Evolutionary conservation across 192 early-diverging fungal species (phyloP), one percentile per base, ranked within the genome.

Genomic region (Coemansia umbellata): DNA sequence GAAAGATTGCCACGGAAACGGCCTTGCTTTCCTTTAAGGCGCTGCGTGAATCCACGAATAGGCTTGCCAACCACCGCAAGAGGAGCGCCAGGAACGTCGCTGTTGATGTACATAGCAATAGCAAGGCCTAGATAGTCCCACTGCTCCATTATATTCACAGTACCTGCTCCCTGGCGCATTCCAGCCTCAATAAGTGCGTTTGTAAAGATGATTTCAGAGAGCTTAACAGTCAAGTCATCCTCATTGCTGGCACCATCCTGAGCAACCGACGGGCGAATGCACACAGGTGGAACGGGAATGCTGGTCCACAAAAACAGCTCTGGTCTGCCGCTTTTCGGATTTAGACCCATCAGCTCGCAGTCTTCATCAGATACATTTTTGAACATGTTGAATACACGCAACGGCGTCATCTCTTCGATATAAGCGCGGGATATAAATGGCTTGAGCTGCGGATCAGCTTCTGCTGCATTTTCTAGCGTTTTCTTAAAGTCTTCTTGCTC

Each of bases 1-100:
- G 92, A 94, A 45, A 99, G 78, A 52, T 99, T 99, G 36, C 97
- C 97, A 58, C 97, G 88, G 82, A 99, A 97, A 44, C 97, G 89
- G 49, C 97, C 97, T 54, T 96, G 91, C 63, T 99, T 99, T 37
- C 97, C 97, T 81, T 99, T 99, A 47, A 99, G 69, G 27, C 97
- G 82, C 78, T 99, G 97, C 50, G 91, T 92, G 44, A 97, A 87
- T 49, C 97, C 97, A 55, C 82, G 79, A 41, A 81, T 84, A 1
- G 84, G 84, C 65, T 88, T 91, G 47, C 78, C 80, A 28, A 64
- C 60, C 4, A 71, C 66, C 4, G 81, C 58, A 40, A 73, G 70
- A 0, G 93, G 88, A 11, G 97, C 81, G 32, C 95, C 95, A 11
- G 97, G 92, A 31, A 97, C 80, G 51, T 97, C 93, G 59, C 85